phyloP scores from a whole-genome alignment of 2,329 filamentous ascomycete genomes.

The Trichoderma polysporum region DNA sequence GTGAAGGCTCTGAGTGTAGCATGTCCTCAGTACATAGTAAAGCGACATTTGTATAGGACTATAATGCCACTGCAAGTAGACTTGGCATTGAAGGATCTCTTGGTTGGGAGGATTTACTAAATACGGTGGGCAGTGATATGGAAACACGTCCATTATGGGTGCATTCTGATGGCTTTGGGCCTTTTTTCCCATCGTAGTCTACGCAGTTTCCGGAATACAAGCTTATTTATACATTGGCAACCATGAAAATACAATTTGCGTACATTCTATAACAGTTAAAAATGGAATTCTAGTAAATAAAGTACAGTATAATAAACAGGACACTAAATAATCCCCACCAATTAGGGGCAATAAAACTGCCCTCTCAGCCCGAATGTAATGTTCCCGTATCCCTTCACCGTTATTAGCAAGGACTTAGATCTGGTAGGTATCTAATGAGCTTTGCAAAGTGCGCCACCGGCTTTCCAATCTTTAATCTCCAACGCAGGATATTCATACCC shows the following conservation, averaged over 20 bases:
- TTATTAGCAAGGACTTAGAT: neutral
- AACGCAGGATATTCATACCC: neutral
- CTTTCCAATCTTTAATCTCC: neutral
- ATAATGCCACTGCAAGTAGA: neutral
- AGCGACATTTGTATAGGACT: too few relatives aligned
- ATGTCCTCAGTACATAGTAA: slow-evolving; percentile 41
- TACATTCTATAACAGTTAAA: too few relatives aligned
- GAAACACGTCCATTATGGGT: neutral
- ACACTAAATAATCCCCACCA: too few relatives aligned
- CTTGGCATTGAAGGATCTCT: neutral
- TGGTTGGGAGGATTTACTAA: neutral
- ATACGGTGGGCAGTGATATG: neutral
- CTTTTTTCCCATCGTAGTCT: too few relatives aligned
- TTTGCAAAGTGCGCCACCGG: neutral
- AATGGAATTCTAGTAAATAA: too few relatives aligned
- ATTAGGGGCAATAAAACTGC: too few relatives aligned
- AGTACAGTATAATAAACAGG: too few relatives aligned
- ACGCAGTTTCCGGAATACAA: too few relatives aligned
- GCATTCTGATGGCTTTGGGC: too few relatives aligned
- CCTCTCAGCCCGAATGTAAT: neutral
- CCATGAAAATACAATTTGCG: too few relatives aligned
- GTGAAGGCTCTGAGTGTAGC: slow-evolving; percentile 26
- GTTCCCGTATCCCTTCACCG: neutral
- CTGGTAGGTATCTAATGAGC: neutral
- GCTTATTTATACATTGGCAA: too few relatives aligned